Evolutionary conservation across 306 rosid species (phyloP).

Genomic region (Medicago ruthenica): DNA sequence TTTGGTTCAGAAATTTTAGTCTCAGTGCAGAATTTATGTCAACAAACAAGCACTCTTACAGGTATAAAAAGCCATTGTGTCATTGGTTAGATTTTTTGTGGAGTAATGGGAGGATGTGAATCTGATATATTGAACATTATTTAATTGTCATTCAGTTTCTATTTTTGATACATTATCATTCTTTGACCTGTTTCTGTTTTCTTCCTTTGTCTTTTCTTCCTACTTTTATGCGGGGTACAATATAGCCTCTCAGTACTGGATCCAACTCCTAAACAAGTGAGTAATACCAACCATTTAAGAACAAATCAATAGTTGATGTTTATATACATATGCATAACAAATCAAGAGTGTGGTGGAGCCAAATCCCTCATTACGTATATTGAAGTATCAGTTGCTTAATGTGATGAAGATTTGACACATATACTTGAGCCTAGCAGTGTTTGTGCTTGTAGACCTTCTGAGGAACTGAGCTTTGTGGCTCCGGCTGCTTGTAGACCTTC

Average conservation of each 20-base stretch:
- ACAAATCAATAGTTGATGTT: neutral
- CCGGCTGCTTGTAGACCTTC: constrained; percentile 61
- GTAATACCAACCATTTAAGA: neutral
- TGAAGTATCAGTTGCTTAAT: constrained; percentile 11
- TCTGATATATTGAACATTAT: neutral
- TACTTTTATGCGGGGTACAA: constrained; percentile 10
- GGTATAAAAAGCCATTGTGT: constrained; percentile 46
- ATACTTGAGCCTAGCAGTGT: constrained; percentile 38
- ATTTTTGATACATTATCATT: constrained; percentile 28
- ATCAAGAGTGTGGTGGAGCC: neutral
- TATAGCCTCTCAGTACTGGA: constrained; percentile 13
- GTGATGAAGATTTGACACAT: constrained; percentile 34
- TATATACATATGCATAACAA: neutral
- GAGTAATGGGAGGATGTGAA: constrained; percentile 17
- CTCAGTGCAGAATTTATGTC: constrained; percentile 70
- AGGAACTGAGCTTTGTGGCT: too few species aligned
- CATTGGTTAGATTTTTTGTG: constrained; percentile 30
- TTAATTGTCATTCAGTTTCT: neutral
- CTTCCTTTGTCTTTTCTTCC: constrained; percentile 16
- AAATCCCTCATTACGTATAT: constrained; percentile 25
- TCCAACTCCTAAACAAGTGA: neutral
- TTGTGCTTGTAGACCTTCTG: too few species aligned
- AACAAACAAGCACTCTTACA: constrained; percentile 54
- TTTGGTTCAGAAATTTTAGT: constrained; percentile 66
- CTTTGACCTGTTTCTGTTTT: constrained; percentile 20